Evolutionary conservation across 345 rosid species (phyloP), one percentile per base, ranked within the genome.

Genomic region (Brassica napus): DNA sequence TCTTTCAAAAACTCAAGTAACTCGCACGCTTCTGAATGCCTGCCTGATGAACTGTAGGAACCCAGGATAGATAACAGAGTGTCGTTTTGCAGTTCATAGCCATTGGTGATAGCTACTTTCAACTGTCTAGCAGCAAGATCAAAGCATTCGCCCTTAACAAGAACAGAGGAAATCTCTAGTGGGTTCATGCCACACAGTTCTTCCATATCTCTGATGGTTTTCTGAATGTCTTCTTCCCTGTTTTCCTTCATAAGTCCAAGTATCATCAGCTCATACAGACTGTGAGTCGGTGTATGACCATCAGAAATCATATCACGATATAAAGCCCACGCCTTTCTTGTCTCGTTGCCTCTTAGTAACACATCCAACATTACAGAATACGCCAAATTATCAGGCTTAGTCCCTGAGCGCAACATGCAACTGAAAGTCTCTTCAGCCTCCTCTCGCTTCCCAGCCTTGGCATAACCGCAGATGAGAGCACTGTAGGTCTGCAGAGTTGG

Each of bases 391-490:
- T 94, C 98, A 65, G 97, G 97, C 82, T 83, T 89, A 47, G 87
- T 88, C 62, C 98, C 97, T 26, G 95, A 88, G 68, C 87, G 85
- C 28, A 81, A 76, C 97, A 94, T 94, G 89, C 92, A 88, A 65
- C 82, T 59, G 79, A 89, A 94, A 72, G 90, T 86, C 60, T 85
- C 86, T 66, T 92, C 97, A 70, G 98, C 97, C 85, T 94, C 89
- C 39, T 81, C 80, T 49, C 86, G 86, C 82, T 82, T 87, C 77
- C 98, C 98, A 67, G 93, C 92, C 92, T 89, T 94, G 28, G 98
- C 97, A 87, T 90, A 94, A 68, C 95, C 98, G 82, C 97, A 91
- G 73, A 94, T 88, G 72, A 94, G 90, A 77, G 98, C 98, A 86
- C 95, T 94, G 60, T 88, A 94, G 37, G 98, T 94, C 80, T 84